Evolutionary conservation across 2,329 filamentous ascomycete genomes (phyloP), one percentile per base, ranked within the genome.

Genomic region (Cordyceps javanica): DNA sequence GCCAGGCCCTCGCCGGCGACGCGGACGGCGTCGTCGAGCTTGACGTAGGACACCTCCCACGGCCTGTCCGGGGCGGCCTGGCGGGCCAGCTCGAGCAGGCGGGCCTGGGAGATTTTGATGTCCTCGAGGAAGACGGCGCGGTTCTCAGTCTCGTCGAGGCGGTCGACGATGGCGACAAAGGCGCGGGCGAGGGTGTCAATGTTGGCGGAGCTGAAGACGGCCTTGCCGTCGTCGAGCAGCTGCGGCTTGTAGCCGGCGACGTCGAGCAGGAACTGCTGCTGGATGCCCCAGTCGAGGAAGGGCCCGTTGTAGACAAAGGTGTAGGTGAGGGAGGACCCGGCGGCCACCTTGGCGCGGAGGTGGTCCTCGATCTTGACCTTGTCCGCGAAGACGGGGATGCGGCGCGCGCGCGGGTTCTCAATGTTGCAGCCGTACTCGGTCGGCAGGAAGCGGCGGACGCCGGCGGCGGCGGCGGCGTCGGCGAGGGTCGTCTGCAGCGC

Each of bases 361-460:
- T 57, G 38, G 9, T 55, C 54, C n/a, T 59, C 41, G 5, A 61
- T 50, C 5, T 42, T 34, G 45, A 69, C 61, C 28, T 64, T 64
- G 8, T 28, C 52, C 0, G 25, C 49, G 36, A 60, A 62, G 34
- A 63, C 39, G 36, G 62, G 62, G 2, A 61, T 53, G 5, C 39
- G 38, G 36, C 60, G 52, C 1, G 58, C 28, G 3, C 52, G 49
- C 4, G 59, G 25, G 13, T 64, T 61, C 21, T 61, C 58, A 3
- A 69, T 61, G 68, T 70, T 66, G 10, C 64, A 69, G 38, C 63
- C 64, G 34, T 74, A 83, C 60, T 83, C 80, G 11, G 75, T 75
- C 5, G 80, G 79, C 23, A 83, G 69, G 68, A 82, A 80, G 28
- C 78, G 73, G 61, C 77, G 72, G 4, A 83, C 79, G 14, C 79